Percentiles rank a stretch among this genome's conserved stretches.
Conservation (phyloP, 2,329 filamentous ascomycete genomes). For the Thelonectria olida region DNA sequence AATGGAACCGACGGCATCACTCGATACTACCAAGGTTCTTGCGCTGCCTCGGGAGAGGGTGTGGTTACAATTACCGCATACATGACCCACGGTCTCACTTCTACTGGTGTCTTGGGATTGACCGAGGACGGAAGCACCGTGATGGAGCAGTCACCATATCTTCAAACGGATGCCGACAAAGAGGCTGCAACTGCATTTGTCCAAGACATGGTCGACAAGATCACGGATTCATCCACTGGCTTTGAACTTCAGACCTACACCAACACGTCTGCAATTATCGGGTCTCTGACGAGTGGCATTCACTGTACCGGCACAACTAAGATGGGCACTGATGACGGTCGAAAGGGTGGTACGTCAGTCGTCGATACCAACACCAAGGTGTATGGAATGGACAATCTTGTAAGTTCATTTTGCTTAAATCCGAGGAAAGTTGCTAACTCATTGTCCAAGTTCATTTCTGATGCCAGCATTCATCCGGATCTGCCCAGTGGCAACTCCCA, state of each 20-base stretch:
- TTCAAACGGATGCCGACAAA: conserved; percentile 66
- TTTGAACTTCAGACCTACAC: conserved; percentile 22
- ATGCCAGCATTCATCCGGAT: conserved; percentile 74
- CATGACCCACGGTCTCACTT: conserved; percentile 69
- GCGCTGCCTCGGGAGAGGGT: conserved; percentile 68
- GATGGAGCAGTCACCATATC: conserved; percentile 68
- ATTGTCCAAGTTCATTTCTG: conserved; percentile 61
- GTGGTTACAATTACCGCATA: conserved; percentile 65
- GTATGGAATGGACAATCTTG: conserved; percentile 71
- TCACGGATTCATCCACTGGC: conserved; percentile 47
- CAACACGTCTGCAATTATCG: conserved; percentile 41
- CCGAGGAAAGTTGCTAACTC: neutral
- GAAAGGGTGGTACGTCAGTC: conserved; percentile 61
- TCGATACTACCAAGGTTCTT: conserved; percentile 73
- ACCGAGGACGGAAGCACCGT: conserved; percentile 63
- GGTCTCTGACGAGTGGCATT: conserved; percentile 48
- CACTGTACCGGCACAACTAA: conserved; percentile 68
- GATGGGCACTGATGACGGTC: conserved; percentile 66
- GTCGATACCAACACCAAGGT: conserved; percentile 70
- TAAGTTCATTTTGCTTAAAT: neutral
- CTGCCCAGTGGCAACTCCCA: conserved; percentile 74
- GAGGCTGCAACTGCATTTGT: conserved; percentile 72
- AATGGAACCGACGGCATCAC: conserved; percentile 65
- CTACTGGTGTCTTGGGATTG: conserved; percentile 69
- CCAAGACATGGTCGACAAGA: conserved; percentile 65